Evolutionary conservation across 1,284 basidiomycete species (phyloP).

Genomic region (Trametes versicolor): DNA sequence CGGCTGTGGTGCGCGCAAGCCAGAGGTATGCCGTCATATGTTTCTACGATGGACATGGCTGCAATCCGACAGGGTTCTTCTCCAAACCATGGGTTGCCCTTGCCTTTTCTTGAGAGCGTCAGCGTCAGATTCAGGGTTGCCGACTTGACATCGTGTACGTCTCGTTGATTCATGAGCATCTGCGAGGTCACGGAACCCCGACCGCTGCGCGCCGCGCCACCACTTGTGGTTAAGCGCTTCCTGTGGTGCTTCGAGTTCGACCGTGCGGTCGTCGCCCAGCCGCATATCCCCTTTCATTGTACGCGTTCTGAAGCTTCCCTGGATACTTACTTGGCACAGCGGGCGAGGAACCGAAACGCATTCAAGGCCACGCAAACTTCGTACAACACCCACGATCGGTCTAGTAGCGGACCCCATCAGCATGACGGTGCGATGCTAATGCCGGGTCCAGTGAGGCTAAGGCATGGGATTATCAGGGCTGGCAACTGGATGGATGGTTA

Average conservation of each 20-base stretch:
- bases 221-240: too few relatives aligned
- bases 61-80: neutral
- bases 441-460: neutral
- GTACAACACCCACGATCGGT: conserved; percentile 13
- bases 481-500: conserved; percentile 8
- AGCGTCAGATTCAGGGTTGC: neutral
- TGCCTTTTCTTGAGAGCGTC: conserved; percentile 3
- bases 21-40: neutral
- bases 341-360: neutral
- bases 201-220: too few relatives aligned
- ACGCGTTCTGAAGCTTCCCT: too few relatives aligned
- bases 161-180: too few relatives aligned
- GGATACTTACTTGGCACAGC: too few relatives aligned
- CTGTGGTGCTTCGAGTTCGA: too few relatives aligned
- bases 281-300: too few relatives aligned
- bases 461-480: conserved; percentile 24
- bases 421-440: conserved; percentile 3
- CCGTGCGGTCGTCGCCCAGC: too few relatives aligned
- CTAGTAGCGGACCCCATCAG: conserved; percentile 17
- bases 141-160: too few relatives aligned
- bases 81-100: neutral
- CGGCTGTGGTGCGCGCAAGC: too few relatives aligned
- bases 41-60: neutral
- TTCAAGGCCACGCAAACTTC: neutral
- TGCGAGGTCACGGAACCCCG: too few relatives aligned